Evolutionary conservation across 2,329 filamentous ascomycete genomes (phyloP).

Genomic region (Ophioceras dolichostomum): DNA sequence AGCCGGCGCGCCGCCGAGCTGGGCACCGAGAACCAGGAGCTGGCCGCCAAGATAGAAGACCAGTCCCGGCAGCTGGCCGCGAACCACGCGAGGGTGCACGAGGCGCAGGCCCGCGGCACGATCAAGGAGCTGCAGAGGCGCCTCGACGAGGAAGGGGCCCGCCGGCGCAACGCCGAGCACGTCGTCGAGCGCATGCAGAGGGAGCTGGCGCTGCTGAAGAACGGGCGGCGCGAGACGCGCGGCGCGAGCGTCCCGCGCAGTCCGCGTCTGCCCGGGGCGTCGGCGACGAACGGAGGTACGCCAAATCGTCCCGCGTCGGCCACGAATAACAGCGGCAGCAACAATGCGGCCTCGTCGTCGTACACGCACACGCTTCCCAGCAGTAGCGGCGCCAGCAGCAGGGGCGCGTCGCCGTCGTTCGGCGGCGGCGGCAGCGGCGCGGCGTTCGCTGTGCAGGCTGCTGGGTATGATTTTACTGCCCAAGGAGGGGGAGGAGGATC

Average conservation of each 20-base stretch:
- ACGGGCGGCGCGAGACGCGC: constrained; percentile 40
- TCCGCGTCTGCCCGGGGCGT: constrained; percentile 35
- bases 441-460: no score
- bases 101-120: constrained; percentile 24
- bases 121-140: constrained; percentile 21
- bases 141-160: constrained; percentile 26
- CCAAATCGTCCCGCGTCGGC: no score
- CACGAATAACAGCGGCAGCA: no score
- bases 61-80: constrained; percentile 28
- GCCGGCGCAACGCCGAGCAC: constrained; percentile 35
- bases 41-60: constrained; percentile 27
- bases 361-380: no score
- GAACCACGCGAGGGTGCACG: constrained; percentile 33
- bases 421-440: no score
- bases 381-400: no score
- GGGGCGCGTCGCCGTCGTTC: no score
- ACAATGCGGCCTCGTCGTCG: no score
- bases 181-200: constrained; percentile 35
- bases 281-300: no score
- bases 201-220: constrained; percentile 34
- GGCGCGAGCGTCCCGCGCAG: constrained; percentile 44
- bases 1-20: constrained; percentile 34
- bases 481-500: constrained; percentile 8
- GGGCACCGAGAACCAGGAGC: constrained; percentile 29
- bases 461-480: no score